Percentiles rank a stretch among this genome's conserved stretches.
These are phyloP conservation scores for Myriosclerotinia scirpicola DNA, from an alignment of 2,329 filamentous ascomycete genomes.

Conservation along the genomic window DNA sequence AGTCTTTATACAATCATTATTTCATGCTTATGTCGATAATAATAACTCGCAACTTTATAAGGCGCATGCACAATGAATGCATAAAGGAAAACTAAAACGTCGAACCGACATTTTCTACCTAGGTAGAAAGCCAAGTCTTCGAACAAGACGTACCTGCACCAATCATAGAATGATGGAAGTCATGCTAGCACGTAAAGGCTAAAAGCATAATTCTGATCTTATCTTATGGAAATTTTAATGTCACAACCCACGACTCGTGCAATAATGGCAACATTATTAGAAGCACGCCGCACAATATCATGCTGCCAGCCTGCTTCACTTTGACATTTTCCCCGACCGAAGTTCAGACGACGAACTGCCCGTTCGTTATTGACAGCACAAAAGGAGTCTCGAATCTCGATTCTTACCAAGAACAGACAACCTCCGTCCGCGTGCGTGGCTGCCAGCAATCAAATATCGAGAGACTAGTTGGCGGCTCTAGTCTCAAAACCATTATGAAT, in stretches of 20 bases:
- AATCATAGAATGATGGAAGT: constrained; percentile 1
- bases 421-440: constrained; percentile 18
- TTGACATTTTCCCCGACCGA: constrained; percentile 7
- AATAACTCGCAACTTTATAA: too few species aligned
- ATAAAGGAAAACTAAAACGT: constrained; percentile 1
- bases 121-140: not conserved
- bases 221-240: constrained; percentile 1
- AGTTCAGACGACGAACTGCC: constrained; percentile 12
- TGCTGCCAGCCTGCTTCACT: not conserved
- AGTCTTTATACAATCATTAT: not conserved
- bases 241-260: constrained; percentile 3
- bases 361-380: not conserved
- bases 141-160: not conserved
- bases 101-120: not conserved
- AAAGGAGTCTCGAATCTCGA: not conserved
- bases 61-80: not conserved
- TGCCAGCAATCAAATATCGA: constrained; percentile 19
- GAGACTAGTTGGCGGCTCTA: constrained; percentile 1
- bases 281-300: not conserved
- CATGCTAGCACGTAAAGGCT: not conserved
- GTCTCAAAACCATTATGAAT: not conserved
- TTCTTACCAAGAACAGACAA: constrained; percentile 12
- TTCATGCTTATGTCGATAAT: too few species aligned
- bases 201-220: not conserved
- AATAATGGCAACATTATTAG: not conserved